Base-by-base conservation (phyloP, 2,329 filamentous ascomycete genomes). In the Esteya vermicola region DNA sequence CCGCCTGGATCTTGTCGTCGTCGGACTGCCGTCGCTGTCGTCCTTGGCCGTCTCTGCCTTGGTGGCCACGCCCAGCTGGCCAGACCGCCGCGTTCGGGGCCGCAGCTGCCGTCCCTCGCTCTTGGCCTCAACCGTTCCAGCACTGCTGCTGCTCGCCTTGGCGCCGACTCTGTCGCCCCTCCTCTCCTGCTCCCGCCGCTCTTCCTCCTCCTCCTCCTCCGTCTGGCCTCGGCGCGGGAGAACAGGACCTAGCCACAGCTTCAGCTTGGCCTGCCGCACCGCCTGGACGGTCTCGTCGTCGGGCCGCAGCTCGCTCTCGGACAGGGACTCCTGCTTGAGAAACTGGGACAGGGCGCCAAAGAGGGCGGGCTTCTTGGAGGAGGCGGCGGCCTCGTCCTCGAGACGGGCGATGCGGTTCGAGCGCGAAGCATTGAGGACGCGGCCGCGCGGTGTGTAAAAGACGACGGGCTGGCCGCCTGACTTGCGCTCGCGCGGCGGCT, bases 381-480 rank as follows among this genome's bases (percentile, higher is more conserved):
- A 36, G 6, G 35, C 37, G 2, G 27, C 27, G 9, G 37, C 33
- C 34, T 43, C 41, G 22, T 45, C 43, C 31, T 48, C 47, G 5
- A 58, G 54, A 9, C 53, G 51, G 40, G 49, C 55, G 4, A 48
- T 42, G 35, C 48, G 44, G 13, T 57, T 54, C 3, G 57, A 53
- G 18, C 69, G 62, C 9, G 68, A 72, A 16, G 67, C 60, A 43
- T 69, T 67, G 1, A 64, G 54, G 21, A 65, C 64, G 39, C 61
- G 61, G 16, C 68, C 67, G 13, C 60, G 59, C 3, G 65, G 62
- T 19, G 64, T 63, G 38, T 71, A 59, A 42, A 65, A 65, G 21
- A 72, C 65, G 6, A 71, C 54, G 4, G 70, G 67, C 37, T 60
- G 62, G 23, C 62, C 58, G 10, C 64, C 64, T 43, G 66, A 61